Conservation (phyloP, 129 eudicot genomes). For the Tagetes patula region DNA sequence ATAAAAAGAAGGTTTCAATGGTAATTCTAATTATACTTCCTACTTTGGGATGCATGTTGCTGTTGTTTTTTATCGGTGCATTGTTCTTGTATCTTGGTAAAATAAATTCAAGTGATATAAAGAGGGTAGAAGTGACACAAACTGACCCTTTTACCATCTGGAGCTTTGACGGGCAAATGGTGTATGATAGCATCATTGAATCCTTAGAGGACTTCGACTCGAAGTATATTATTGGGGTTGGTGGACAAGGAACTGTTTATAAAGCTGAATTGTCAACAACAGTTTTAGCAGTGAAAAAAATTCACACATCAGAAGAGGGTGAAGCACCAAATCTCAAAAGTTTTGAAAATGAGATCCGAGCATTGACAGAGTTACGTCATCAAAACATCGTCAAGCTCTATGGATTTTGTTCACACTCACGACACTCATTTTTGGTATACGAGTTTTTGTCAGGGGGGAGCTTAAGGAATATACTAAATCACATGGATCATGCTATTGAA, state of each 20-base stretch:
- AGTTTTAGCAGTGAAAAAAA: not conserved
- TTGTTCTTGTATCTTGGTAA: slow-evolving; percentile 8
- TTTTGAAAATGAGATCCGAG: slow-evolving; percentile 12
- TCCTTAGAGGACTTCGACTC: slow-evolving; percentile 6
- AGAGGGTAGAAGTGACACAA: not conserved
- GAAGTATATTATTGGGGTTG: not conserved
- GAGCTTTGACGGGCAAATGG: not conserved
- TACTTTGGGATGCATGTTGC: slow-evolving; percentile 7
- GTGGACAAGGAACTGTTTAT: not conserved
- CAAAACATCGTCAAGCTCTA: slow-evolving; percentile 11
- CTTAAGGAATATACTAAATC: not conserved
- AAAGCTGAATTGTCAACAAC: not conserved
- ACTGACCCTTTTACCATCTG: not conserved
- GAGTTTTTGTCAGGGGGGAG: slow-evolving; percentile 9
- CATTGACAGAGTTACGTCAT: not conserved
- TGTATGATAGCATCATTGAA: not conserved
- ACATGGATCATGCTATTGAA: not conserved
- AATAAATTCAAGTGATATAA: slow-evolving; percentile 4
- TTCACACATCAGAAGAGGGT: not conserved
- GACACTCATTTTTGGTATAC: not conserved
- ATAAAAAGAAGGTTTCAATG: not conserved
- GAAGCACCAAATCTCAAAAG: not conserved
- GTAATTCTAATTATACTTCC: slow-evolving; percentile 5
- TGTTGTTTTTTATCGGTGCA: not conserved
- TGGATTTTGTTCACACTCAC: slow-evolving; percentile 11